A percentile compares a stretch with the other conserved stretches of the same genome.
Evolutionary conservation across 176 grass and related monocot species (phyloP).

Genomic region (Triticum dicoccoides): DNA sequence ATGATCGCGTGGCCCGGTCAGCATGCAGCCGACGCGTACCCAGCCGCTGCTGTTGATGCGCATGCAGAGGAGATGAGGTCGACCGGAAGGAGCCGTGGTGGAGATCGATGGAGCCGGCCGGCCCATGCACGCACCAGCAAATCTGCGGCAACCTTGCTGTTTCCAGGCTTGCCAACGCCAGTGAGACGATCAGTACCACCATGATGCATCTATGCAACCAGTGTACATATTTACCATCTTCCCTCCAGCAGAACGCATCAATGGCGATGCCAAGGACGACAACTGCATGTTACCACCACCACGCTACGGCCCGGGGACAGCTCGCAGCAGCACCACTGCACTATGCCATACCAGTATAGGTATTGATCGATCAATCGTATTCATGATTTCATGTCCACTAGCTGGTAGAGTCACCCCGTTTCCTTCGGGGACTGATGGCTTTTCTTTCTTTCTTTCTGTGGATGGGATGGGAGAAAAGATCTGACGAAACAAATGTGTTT

Average conservation of each 20-base stretch:
- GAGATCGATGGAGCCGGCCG: not conserved
- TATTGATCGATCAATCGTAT: not conserved
- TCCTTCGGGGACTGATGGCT: not conserved
- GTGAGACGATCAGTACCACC: not conserved
- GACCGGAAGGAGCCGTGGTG: not conserved
- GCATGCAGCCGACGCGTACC: not conserved
- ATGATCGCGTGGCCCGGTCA: not conserved
- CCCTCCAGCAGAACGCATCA: not conserved
- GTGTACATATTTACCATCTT: not conserved
- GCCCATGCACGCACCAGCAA: not conserved
- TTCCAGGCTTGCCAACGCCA: constrained; percentile 1
- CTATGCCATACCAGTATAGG: not conserved
- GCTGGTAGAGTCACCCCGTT: not conserved
- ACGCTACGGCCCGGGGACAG: not conserved
- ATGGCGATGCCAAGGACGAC: not conserved
- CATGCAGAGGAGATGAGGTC: not conserved
- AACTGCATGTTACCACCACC: constrained; percentile 10
- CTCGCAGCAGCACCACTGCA: not conserved
- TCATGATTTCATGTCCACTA: not conserved
- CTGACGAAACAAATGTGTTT: not conserved
- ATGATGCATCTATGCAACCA: not conserved
- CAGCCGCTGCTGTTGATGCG: not conserved
- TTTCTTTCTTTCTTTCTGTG: not conserved
- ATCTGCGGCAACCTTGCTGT: constrained; percentile 8
- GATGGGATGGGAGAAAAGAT: not conserved